Evolutionary conservation across 768 basidiomycete genomes (phyloP).

Genomic region (Pisolithus sp.): DNA sequence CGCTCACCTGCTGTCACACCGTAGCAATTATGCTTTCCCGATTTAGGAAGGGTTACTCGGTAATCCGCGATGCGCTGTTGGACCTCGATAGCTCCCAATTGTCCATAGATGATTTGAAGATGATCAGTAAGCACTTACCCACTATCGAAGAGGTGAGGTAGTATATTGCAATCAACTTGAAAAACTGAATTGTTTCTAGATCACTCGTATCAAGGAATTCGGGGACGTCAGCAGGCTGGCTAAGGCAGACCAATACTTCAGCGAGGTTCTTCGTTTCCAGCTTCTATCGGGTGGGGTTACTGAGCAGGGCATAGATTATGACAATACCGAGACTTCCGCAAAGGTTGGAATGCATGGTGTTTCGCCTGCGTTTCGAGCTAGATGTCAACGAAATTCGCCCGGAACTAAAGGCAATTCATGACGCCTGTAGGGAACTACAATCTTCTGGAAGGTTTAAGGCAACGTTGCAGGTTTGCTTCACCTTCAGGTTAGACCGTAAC

Average conservation of each 20-base stretch:
- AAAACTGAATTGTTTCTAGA: slow-evolving; percentile 30
- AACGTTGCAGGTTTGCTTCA: slow-evolving; percentile 52
- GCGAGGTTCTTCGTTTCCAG: slow-evolving; percentile 45
- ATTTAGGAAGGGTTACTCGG: slow-evolving; percentile 57
- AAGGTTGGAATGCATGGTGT: slow-evolving; percentile 78
- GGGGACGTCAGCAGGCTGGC: slow-evolving; percentile 68
- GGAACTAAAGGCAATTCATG: slow-evolving; percentile 67
- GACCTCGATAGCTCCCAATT: slow-evolving; percentile 64
- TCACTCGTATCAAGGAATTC: slow-evolving; percentile 60
- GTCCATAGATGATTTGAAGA: slow-evolving; percentile 68
- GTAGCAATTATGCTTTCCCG: slow-evolving; percentile 80
- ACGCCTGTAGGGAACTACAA: slow-evolving; percentile 65
- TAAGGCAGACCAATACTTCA: slow-evolving; percentile 80
- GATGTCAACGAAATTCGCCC: slow-evolving; percentile 81
- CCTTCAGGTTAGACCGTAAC: neutral
- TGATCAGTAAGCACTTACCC: slow-evolving; percentile 69
- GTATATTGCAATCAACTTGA: neutral
- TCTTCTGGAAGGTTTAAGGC: slow-evolving; percentile 59
- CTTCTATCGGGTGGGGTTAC: neutral
- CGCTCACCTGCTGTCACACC: slow-evolving; percentile 3
- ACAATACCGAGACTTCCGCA: slow-evolving; percentile 66
- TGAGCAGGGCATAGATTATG: slow-evolving; percentile 52
- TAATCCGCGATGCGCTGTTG: slow-evolving; percentile 67
- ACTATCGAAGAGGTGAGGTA: slow-evolving; percentile 68
- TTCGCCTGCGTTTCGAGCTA: slow-evolving; percentile 72